Conservation (phyloP, 2,329 filamentous ascomycete species). For the Lasiodiplodia citricola region DNA sequence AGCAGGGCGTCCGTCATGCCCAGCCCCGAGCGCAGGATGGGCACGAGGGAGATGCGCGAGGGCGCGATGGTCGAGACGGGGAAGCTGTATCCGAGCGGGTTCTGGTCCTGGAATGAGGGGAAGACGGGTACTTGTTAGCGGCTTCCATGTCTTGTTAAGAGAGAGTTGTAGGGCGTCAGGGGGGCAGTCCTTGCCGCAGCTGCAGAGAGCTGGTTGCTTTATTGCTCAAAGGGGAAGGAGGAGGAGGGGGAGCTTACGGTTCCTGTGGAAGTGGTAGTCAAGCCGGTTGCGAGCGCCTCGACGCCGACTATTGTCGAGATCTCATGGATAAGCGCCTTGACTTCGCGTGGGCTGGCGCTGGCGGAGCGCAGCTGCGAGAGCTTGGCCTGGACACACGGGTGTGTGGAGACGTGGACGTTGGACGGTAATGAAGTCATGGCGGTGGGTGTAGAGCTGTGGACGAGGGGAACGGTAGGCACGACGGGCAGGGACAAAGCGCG, state of each 20-base stretch:
- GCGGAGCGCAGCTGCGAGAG: slow-evolving; percentile 85
- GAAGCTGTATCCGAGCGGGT: slow-evolving; percentile 79
- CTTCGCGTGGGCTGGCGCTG: slow-evolving; percentile 72
- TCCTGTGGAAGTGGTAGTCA: slow-evolving; percentile 64
- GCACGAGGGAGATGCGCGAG: slow-evolving; percentile 76
- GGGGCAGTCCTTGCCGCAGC: background rate
- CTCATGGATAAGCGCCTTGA: slow-evolving; percentile 82
- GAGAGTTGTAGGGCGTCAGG: background rate
- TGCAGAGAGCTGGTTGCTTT: background rate
- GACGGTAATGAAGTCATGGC: slow-evolving; percentile 50
- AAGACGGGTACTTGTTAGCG: background rate
- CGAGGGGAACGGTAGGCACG: background rate
- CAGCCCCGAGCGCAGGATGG: slow-evolving; percentile 89
- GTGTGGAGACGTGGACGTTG: slow-evolving; percentile 76
- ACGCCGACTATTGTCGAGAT: slow-evolving; percentile 82
- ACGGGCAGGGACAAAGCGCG: background rate
- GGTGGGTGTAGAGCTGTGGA: background rate
- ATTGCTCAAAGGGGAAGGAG: slow-evolving; percentile 1
- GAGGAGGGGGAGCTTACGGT: slow-evolving; percentile 60
- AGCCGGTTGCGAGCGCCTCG: slow-evolving; percentile 73
- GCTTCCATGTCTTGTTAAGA: background rate
- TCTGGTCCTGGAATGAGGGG: slow-evolving; percentile 65
- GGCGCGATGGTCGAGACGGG: slow-evolving; percentile 68
- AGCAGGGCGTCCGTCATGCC: slow-evolving; percentile 90
- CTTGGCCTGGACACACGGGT: slow-evolving; percentile 87